Evolutionary conservation across 148 eudicot species (phyloP).

Genomic region (Chenopodium quinoa): DNA sequence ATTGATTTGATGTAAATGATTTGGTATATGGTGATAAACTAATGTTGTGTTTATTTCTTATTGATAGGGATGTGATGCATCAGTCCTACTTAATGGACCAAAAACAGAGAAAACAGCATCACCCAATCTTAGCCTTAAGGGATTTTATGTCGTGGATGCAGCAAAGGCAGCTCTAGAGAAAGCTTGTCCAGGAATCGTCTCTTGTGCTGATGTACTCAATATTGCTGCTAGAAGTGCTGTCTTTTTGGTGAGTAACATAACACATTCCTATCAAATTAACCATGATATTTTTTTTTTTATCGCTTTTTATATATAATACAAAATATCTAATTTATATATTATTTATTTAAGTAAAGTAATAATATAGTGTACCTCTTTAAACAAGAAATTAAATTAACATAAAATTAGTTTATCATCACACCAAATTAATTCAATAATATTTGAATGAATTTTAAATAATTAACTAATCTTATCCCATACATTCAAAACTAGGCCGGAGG

Average conservation of each 20-base stretch:
- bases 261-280: no score
- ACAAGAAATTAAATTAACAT: no score
- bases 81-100: conserved; percentile 48
- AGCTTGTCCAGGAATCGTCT: conserved; percentile 47
- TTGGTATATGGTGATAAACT: not conserved
- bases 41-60: not conserved
- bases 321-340: no score
- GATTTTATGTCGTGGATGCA: conserved; percentile 42
- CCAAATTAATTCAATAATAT: no score
- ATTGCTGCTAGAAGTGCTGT: conserved; percentile 51
- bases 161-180: conserved; percentile 41
- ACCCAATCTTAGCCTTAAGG: conserved; percentile 40
- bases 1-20: not conserved
- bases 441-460: no score
- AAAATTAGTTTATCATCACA: no score
- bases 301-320: no score
- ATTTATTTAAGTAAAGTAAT: no score
- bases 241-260: conserved; percentile 28
- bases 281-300: no score
- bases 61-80: conserved; percentile 60
- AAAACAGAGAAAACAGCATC: conserved; percentile 37
- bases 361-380: no score
- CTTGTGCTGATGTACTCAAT: conserved; percentile 54
- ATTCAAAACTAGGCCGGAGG: conserved; percentile 44
- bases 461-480: not conserved